Base-by-base conservation (phyloP, 768 basidiomycete genomes). In the Amanita jacksonii region DNA sequence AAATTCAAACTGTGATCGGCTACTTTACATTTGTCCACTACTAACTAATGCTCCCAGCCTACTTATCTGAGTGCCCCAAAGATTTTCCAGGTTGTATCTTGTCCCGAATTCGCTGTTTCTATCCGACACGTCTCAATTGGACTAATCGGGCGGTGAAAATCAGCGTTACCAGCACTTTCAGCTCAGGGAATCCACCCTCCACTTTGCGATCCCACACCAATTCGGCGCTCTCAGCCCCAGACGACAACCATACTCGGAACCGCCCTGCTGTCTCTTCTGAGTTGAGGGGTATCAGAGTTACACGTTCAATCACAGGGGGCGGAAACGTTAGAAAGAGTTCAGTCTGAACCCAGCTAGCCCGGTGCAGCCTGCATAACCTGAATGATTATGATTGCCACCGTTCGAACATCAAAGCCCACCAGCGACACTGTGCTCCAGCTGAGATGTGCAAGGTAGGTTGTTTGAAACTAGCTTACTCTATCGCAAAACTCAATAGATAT, bases 401-500 rank as follows among this genome's bases (percentile, higher is more conserved):
- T 39, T 19, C 24, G 2, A 40, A 24, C 38, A 23, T n/a, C n/a
- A n/a, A n/a, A 34, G 46, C 74, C 57, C 57, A 87, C 87, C 87
- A 92, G 61, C 85, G 81, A 60, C 89, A 90, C 83, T 87, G 49
- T 23, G 33, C 16, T 15, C 27, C 12, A 12, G 15, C 15, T 27
- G 19, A 41, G 34, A n/a, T 13, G 7, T 34, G 16, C 23, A 18
- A 31, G 5, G 9, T 41, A 15, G 18, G 12, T n/a, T 32, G 30
- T 23, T n/a, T 24, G 15, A 15, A n/a, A 34, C 6, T 2, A 12
- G 20, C 84, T 56, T 57, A 90, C 87, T 66, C 89, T 70, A 59
- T 93, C 88, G 60, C 92, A 97, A 57, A 90, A 97, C 60, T 97
- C 92, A 50, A 97, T 85, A 5, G 73, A 74, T n/a, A 94, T 64